Conservation (phyloP, 805 yeast genomes). For the Teunomyces atbi region DNA sequence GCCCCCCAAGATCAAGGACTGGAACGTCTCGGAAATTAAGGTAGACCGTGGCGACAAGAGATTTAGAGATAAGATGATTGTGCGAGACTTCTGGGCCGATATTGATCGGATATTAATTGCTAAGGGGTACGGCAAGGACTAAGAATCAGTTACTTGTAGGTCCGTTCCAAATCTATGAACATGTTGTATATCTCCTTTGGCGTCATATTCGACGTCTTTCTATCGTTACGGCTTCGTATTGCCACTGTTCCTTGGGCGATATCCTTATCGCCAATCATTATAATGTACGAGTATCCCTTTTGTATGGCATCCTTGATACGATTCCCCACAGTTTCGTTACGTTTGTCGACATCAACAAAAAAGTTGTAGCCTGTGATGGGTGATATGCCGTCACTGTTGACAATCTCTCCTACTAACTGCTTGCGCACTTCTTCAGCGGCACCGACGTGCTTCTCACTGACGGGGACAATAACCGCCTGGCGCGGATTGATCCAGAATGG, state of each 20-base stretch:
- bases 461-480: constrained; percentile 83
- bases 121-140: constrained; percentile 51
- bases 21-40: constrained; percentile 83
- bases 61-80: constrained; percentile 85
- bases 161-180: constrained; percentile 59
- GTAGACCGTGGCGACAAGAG: constrained; percentile 76
- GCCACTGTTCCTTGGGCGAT: constrained; percentile 57
- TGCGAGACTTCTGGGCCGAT: constrained; percentile 80
- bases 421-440: constrained; percentile 51
- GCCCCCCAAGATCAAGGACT: constrained; percentile 71
- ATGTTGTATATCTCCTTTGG: constrained; percentile 49
- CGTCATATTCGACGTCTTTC: constrained; percentile 44
- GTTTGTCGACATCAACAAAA: constrained; percentile 70
- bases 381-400: constrained; percentile 39
- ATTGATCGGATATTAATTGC: constrained; percentile 70
- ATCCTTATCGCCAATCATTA: constrained; percentile 89
- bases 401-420: constrained; percentile 46
- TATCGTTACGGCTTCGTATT: constrained; percentile 56
- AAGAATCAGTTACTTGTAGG: constrained; percentile 30
- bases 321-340: constrained; percentile 75
- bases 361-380: constrained; percentile 61
- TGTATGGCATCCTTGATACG: constrained; percentile 75
- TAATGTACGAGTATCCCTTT: constrained; percentile 73
- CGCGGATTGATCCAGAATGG: constrained; percentile 96
- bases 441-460: constrained; percentile 57